A percentile compares a stretch with the other conserved stretches of the same genome.
Evolutionary conservation across 1,284 basidiomycete genomes (phyloP).

Genomic region (Somion occarium): DNA sequence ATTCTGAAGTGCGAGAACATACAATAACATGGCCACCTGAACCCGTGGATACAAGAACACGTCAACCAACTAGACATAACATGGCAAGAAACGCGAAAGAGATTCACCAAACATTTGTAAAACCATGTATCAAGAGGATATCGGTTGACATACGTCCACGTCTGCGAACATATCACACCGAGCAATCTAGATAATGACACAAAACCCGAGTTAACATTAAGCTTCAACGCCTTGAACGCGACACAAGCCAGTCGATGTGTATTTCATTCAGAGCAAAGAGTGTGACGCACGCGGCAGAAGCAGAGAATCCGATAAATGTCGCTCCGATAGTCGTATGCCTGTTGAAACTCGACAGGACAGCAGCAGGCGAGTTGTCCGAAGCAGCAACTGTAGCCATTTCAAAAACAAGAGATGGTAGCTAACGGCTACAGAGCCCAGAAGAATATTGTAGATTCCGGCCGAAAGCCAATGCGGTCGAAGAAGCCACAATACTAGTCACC

Average conservation of each 20-base stretch:
- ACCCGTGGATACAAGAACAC: neutral
- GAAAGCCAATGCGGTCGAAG: neutral
- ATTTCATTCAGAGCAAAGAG: neutral
- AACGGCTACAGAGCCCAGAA: neutral
- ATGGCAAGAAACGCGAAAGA: neutral
- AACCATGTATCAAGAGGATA: conserved; percentile 48
- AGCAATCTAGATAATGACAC: conserved; percentile 29
- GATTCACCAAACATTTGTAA: conserved; percentile 54
- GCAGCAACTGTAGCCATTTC: neutral
- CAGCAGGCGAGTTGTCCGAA: conserved; percentile 7
- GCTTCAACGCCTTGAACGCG: neutral
- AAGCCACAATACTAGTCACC: neutral
- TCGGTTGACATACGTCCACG: conserved; percentile 47
- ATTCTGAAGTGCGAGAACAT: conserved; percentile 15
- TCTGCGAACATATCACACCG: conserved; percentile 50
- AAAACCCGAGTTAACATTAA: neutral
- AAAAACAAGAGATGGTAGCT: neutral
- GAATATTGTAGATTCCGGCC: too few species aligned
- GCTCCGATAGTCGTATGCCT: conserved; percentile 54
- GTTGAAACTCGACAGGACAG: conserved; percentile 23
- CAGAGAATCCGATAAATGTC: conserved; percentile 50
- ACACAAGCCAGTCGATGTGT: too few species aligned
- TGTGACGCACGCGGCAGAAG: conserved; percentile 36
- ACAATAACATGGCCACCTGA: conserved; percentile 45
- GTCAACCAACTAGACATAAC: neutral